phyloP scores from a whole-genome alignment of 2,329 filamentous ascomycete species.

The Cyclaneusma minus region DNA sequence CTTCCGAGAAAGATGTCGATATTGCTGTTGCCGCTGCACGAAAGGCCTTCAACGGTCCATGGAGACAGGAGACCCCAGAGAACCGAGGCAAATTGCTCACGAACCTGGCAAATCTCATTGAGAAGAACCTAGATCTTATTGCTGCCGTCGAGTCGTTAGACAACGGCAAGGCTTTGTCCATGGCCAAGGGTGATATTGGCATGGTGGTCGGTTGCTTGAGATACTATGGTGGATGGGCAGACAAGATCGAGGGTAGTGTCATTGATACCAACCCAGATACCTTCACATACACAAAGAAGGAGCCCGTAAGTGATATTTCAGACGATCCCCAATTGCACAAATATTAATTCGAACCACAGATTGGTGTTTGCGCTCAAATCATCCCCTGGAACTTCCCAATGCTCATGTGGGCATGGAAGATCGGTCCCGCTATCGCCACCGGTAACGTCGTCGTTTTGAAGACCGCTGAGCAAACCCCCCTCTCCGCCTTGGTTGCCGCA shows the following conservation, averaged over 20 bases:
- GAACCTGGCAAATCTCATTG: constrained; percentile 67
- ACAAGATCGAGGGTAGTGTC: constrained; percentile 57
- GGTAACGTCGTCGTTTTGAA: constrained; percentile 46
- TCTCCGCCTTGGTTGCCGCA: constrained; percentile 36
- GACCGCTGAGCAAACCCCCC: constrained; percentile 46
- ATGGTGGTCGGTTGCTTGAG: constrained; percentile 56
- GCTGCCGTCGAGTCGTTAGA: constrained; percentile 76
- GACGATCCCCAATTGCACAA: not conserved
- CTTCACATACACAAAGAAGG: constrained; percentile 53
- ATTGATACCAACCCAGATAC: constrained; percentile 48
- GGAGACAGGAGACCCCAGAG: constrained; percentile 53
- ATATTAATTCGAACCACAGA: constrained; percentile 12
- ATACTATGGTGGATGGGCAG: constrained; percentile 67
- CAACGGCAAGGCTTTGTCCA: constrained; percentile 68
- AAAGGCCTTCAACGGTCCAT: constrained; percentile 65
- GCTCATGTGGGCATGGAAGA: constrained; percentile 53
- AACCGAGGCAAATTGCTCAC: constrained; percentile 53
- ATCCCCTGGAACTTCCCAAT: constrained; percentile 61
- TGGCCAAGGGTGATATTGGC: constrained; percentile 62
- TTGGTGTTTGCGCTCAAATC: constrained; percentile 56
- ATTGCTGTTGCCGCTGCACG: constrained; percentile 74
- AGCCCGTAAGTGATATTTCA: constrained; percentile 32
- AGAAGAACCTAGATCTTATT: constrained; percentile 63
- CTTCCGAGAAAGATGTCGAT: constrained; percentile 72
- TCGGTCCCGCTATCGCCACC: constrained; percentile 41